Percentiles rank a stretch among this genome's conserved stretches.
Evolutionary conservation across 352 stramenopile genomes (phyloP).

Genomic region (Globisporangium lucens): DNA sequence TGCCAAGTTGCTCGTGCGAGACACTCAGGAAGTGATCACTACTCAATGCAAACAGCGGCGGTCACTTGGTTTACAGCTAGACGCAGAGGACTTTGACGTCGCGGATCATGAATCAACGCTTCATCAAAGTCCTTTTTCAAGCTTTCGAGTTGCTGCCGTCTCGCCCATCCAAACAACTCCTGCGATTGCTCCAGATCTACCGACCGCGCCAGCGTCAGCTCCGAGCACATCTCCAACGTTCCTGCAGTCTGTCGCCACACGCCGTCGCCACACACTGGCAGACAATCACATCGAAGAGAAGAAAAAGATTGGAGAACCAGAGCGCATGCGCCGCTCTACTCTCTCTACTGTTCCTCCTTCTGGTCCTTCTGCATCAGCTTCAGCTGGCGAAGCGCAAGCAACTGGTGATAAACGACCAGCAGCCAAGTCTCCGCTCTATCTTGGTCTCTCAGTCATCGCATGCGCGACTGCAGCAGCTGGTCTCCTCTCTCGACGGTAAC

Average conservation of each 20-base stretch:
- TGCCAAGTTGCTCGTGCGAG: background rate
- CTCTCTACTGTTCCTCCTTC: background rate
- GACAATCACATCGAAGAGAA: slow-evolving; percentile 16
- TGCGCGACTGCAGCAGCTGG: slow-evolving; percentile 43
- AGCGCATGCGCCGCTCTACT: slow-evolving; percentile 14
- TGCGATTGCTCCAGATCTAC: background rate
- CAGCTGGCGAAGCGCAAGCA: background rate
- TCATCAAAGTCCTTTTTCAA: background rate
- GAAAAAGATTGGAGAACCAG: background rate
- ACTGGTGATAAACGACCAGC: background rate
- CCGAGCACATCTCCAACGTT: slow-evolving; percentile 3
- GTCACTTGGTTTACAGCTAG: background rate
- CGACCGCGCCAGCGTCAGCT: background rate
- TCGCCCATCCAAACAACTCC: background rate
- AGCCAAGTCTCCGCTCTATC: slow-evolving; percentile 32
- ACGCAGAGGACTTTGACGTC: background rate
- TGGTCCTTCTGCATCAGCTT: background rate
- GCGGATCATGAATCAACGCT: too few species aligned
- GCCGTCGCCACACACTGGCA: slow-evolving; percentile 18
- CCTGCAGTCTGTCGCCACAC: slow-evolving; percentile 14
- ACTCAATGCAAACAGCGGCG: background rate
- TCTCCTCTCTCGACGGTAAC: slow-evolving; percentile 41
- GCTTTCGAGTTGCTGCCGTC: slow-evolving; percentile 1
- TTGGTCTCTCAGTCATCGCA: slow-evolving; percentile 50
- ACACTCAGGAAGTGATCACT: background rate